Evolutionary conservation across 352 stramenopile genomes (phyloP).

Genomic region (Phytophthora cactorum): DNA sequence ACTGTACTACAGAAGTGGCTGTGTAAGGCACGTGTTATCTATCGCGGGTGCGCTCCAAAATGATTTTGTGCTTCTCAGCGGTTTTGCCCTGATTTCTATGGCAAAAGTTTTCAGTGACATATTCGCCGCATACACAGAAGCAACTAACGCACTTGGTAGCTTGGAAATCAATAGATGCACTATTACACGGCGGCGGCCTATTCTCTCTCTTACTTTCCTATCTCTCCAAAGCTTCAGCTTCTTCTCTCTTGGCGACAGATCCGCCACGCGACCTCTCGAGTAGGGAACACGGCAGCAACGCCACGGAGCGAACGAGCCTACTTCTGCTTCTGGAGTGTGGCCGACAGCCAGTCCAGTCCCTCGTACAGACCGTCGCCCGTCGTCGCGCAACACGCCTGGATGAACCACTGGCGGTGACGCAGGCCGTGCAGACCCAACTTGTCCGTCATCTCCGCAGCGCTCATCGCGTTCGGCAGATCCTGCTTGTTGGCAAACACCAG

Average conservation of each 20-base stretch:
- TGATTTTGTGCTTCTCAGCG: slow-evolving; percentile 18
- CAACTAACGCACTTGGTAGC: neutral
- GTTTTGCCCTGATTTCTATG: neutral
- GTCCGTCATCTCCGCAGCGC: slow-evolving; percentile 97
- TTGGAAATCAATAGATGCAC: slow-evolving; percentile 49
- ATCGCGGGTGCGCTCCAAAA: slow-evolving; percentile 16
- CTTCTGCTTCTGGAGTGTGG: slow-evolving; percentile 86
- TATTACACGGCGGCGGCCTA: slow-evolving; percentile 41
- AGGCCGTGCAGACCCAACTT: slow-evolving; percentile 98
- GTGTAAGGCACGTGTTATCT: slow-evolving; percentile 26
- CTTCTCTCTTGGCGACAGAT: slow-evolving; percentile 13
- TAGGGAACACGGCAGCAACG: slow-evolving; percentile 16
- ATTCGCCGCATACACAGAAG: neutral
- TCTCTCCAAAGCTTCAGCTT: slow-evolving; percentile 29
- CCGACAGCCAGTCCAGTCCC: slow-evolving; percentile 98
- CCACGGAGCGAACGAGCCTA: slow-evolving; percentile 38
- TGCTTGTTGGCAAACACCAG: slow-evolving; percentile 99
- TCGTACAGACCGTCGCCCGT: slow-evolving; percentile 99
- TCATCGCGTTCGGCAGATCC: slow-evolving; percentile 96
- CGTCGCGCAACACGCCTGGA: slow-evolving; percentile 99
- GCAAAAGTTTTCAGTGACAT: neutral
- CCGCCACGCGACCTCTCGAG: slow-evolving; percentile 14
- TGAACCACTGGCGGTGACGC: slow-evolving; percentile 98
- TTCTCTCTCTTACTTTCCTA: slow-evolving; percentile 27
- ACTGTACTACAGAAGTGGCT: slow-evolving; percentile 15